Conservation (phyloP, 495 filamentous ascomycete genomes). For the Copromyces sp. region DNA sequence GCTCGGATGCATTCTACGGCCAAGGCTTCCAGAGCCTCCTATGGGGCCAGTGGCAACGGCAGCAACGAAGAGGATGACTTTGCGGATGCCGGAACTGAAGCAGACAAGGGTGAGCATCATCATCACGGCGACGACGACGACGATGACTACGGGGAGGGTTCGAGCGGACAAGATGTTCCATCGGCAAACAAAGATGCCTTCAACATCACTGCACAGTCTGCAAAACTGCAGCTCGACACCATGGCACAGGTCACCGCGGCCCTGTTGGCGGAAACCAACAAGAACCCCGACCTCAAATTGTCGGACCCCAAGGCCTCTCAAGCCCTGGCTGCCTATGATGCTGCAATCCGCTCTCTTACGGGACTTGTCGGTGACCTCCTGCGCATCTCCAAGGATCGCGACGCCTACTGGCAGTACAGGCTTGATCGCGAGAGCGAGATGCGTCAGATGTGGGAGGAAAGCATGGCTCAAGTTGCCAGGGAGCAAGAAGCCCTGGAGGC, state of each 20-base stretch:
- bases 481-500: constrained; percentile 88
- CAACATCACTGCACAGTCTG: constrained; percentile 90
- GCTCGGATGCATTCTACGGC: constrained; percentile 28
- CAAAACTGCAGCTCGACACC: constrained; percentile 82
- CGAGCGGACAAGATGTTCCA: constrained; percentile 64
- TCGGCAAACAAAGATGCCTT: constrained; percentile 78
- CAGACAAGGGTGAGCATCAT: constrained; percentile 17
- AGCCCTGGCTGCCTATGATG: constrained; percentile 79
- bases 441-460: constrained; percentile 94
- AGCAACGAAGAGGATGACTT: constrained; percentile 37
- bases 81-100: constrained; percentile 25
- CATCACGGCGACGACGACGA: constrained; percentile 51
- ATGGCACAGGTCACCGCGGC: constrained; percentile 75
- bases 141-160: constrained; percentile 74
- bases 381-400: constrained; percentile 84
- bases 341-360: constrained; percentile 78
- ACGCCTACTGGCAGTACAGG: constrained; percentile 93
- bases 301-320: constrained; percentile 65
- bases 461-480: constrained; percentile 84
- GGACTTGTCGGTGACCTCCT: constrained; percentile 77
- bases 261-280: constrained; percentile 59
- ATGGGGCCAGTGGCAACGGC: constrained; percentile 25
- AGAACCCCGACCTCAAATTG: constrained; percentile 57
- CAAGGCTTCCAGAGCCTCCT: constrained; percentile 17
- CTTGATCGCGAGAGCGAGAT: constrained; percentile 82